Base-by-base conservation (phyloP, 768 basidiomycete genomes). In the Suillus sp. region DNA sequence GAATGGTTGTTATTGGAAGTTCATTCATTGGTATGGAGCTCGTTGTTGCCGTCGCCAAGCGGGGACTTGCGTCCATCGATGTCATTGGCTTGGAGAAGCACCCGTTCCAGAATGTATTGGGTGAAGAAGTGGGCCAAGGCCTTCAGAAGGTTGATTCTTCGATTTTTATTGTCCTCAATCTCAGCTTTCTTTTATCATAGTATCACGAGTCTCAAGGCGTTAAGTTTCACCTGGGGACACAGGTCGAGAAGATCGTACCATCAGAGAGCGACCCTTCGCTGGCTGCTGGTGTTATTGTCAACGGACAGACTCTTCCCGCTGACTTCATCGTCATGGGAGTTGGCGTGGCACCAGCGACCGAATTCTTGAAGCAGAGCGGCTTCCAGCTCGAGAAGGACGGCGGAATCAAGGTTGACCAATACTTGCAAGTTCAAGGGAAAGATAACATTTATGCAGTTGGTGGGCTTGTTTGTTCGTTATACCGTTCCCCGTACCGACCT, bases 21-120 rank as follows among this genome's bases (percentile, higher is more conserved):
- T 92, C 90, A 16, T 97, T 96, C 78, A 97, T 97, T 69, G 87
- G 90, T 62, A 93, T 97, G 93, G 92, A 95, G 73, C 79, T 94
- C n/a, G 92, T 93, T 8, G 82, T 80, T n/a, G 90, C 92, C 0
- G 76, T 91, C 2, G 75, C 85, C 9, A 87, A 86, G 68, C 86
- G 90, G 60, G 89, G 90, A 67, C 87, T 93, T 25, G 89, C 89
- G 14, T 90, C 88, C 35, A 88, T 95, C 50, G 87, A 92, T 65
- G 88, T 96, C 64, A 84, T 97, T 60, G 94, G 93, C 2, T 88
- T 88, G 86, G 90, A 91, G 68, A 83, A 87, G 60, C 81, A 82
- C 64, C 95, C 95, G 0, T 95, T 96, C 72, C 87, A 93, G 70
- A 72, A 75, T n/a, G 83, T 95, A 38, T 81, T 97, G 10, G 95